Evolutionary conservation across 1,139 yeast genomes (phyloP).

Genomic region (Kodamaea sp.): DNA sequence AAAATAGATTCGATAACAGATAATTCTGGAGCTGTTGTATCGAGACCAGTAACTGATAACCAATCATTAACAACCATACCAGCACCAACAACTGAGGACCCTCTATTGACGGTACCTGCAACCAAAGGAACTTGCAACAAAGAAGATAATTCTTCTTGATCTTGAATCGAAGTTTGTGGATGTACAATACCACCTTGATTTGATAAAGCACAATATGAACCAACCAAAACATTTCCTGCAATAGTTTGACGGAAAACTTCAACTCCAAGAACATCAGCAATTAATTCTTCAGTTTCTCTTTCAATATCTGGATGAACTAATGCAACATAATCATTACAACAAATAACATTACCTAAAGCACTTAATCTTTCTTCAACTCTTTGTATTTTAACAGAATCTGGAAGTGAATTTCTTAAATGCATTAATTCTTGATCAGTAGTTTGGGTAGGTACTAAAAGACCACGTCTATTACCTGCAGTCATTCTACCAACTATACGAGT

Average conservation of each 20-base stretch:
- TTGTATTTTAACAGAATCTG: constrained; percentile 94
- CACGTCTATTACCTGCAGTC: constrained; percentile 99
- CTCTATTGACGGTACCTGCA: constrained; percentile 98
- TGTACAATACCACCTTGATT: constrained; percentile 99
- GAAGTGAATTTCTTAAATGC: constrained; percentile 94
- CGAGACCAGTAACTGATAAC: constrained; percentile 95
- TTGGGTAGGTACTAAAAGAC: constrained; percentile 93
- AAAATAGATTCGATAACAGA: constrained; percentile 95
- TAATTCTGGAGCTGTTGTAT: constrained; percentile 97
- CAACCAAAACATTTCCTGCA: constrained; percentile 96
- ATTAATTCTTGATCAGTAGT: constrained; percentile 99
- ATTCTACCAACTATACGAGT: constrained; percentile 96
- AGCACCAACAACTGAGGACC: constrained; percentile 96
- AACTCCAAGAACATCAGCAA: constrained; percentile 98
- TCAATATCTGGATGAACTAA: constrained; percentile 98
- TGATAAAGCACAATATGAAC: constrained; percentile 90
- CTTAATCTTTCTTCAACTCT: constrained; percentile 96
- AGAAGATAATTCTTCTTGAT: constrained; percentile 95
- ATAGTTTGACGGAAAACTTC: constrained; percentile 99
- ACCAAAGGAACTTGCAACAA: constrained; percentile 95
- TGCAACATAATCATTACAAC: constrained; percentile 99
- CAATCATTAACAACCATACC: constrained; percentile 99
- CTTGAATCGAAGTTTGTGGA: constrained; percentile 95
- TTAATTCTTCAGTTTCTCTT: constrained; percentile 97
- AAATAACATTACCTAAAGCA: constrained; percentile 95